Conservation (phyloP, 2,329 filamentous ascomycete species). For the Alternaria postmessia region DNA sequence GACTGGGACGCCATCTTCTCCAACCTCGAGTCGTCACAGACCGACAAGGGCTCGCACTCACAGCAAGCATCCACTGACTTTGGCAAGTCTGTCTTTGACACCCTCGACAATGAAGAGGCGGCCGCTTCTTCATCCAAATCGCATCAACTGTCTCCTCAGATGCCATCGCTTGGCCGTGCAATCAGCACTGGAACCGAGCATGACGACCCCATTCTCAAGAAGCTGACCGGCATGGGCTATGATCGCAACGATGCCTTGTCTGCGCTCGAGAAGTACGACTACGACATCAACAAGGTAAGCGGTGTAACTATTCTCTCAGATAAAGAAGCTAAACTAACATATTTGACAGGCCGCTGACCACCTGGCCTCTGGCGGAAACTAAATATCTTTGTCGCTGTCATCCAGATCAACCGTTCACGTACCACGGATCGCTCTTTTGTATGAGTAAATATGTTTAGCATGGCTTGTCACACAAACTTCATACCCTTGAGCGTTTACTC, state of each 20-base stretch:
- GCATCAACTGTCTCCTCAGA: slow-evolving; percentile 26
- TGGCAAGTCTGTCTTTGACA: slow-evolving; percentile 50
- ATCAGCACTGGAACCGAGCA: slow-evolving; percentile 78
- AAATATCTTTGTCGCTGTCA: background rate
- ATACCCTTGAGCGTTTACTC: slow-evolving; percentile 35
- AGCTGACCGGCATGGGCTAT: slow-evolving; percentile 90
- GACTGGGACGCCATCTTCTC: slow-evolving; percentile 98
- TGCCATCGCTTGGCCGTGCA: slow-evolving; percentile 68
- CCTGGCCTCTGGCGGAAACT: slow-evolving; percentile 38
- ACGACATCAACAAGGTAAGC: slow-evolving; percentile 88
- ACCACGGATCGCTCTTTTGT: slow-evolving; percentile 30
- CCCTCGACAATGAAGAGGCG: slow-evolving; percentile 44
- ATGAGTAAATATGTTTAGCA: slow-evolving; percentile 43
- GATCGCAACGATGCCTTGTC: slow-evolving; percentile 73
- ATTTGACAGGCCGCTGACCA: slow-evolving; percentile 45
- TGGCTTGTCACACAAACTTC: slow-evolving; percentile 28
- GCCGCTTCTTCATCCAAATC: slow-evolving; percentile 41
- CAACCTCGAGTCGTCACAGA: slow-evolving; percentile 68
- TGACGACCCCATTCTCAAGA: slow-evolving; percentile 91
- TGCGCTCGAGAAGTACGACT: slow-evolving; percentile 93
- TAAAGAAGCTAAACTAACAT: slow-evolving; percentile 25
- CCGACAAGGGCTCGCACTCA: slow-evolving; percentile 41
- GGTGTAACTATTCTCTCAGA: background rate
- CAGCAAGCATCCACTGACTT: slow-evolving; percentile 46
- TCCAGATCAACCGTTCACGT: background rate